phyloP scores from a whole-genome alignment of 2,329 filamentous ascomycete species.

The Phyllosticta citribraziliensis region DNA sequence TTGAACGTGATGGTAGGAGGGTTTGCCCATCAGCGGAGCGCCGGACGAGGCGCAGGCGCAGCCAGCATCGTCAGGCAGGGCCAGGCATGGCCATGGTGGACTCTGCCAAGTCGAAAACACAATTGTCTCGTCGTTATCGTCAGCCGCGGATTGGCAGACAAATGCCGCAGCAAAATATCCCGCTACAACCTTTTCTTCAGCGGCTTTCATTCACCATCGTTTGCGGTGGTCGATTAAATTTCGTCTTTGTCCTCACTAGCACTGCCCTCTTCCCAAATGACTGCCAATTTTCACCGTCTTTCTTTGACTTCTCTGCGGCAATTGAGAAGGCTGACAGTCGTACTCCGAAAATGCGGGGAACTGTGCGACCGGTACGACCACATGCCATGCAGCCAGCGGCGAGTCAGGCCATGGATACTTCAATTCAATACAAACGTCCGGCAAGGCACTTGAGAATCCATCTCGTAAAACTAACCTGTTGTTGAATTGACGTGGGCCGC shows the following conservation, averaged over 20 bases:
- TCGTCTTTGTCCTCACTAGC: too few relatives aligned
- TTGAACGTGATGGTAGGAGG: neutral
- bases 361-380: neutral
- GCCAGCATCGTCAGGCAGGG: neutral
- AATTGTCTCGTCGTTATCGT: neutral
- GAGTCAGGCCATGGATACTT: neutral
- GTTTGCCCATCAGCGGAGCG: neutral
- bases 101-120: neutral
- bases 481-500: neutral
- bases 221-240: neutral
- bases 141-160: constrained; percentile 2
- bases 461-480: neutral
- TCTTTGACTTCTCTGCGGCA: neutral
- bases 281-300: neutral
- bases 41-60: neutral
- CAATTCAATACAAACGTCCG: neutral
- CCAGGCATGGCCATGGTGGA: neutral
- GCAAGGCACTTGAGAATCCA: neutral
- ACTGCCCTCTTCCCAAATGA: neutral
- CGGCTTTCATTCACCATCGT: neutral
- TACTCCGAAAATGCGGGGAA: neutral
- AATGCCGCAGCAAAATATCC: constrained; percentile 4
- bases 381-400: neutral
- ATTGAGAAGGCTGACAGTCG: neutral
- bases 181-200: neutral